phyloP scores from a whole-genome alignment of 1,284 basidiomycete species.

The Rhodotorula sp. region DNA sequence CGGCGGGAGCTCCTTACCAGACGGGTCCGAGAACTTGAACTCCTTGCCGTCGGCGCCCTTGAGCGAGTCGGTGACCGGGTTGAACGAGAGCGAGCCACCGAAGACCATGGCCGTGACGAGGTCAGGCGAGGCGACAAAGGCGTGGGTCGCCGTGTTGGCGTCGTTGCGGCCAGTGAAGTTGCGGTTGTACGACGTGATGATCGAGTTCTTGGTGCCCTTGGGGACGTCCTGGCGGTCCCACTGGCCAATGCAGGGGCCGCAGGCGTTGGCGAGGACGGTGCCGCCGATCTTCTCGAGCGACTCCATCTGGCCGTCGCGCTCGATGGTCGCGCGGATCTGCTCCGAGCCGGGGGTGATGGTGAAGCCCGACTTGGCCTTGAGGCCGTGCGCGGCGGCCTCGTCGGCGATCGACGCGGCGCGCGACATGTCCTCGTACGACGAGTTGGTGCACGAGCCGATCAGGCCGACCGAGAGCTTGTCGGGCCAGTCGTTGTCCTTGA shows the following conservation, averaged over 20 bases:
- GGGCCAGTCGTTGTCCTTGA: slow-evolving; percentile 96
- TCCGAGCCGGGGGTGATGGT: slow-evolving; percentile 98
- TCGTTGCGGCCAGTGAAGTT: slow-evolving; percentile 99
- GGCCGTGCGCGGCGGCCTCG: slow-evolving; percentile 83
- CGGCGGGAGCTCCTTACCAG: slow-evolving; percentile 88
- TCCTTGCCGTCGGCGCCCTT: slow-evolving; percentile 88
- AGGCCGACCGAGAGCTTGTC: slow-evolving; percentile 94
- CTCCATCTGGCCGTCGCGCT: slow-evolving; percentile 89
- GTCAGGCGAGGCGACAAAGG: slow-evolving; percentile 97
- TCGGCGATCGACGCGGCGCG: slow-evolving; percentile 91
- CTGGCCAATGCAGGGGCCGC: slow-evolving; percentile 96
- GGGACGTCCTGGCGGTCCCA: slow-evolving; percentile 96
- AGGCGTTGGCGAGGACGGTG: slow-evolving; percentile 95
- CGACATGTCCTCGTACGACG: slow-evolving; percentile 99
- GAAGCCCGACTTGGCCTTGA: slow-evolving; percentile 89
- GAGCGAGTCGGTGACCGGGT: slow-evolving; percentile 90
- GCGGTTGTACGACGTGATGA: slow-evolving; percentile 75
- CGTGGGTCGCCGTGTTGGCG: slow-evolving; percentile 98
- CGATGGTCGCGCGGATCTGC: slow-evolving; percentile 96
- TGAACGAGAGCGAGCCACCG: slow-evolving; percentile 91
- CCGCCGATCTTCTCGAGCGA: slow-evolving; percentile 86
- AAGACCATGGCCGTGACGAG: slow-evolving; percentile 97
- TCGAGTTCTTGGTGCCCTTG: slow-evolving; percentile 96
- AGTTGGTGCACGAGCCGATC: slow-evolving; percentile 99
- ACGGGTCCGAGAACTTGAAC: slow-evolving; percentile 93